A percentile compares a stretch with the other conserved stretches of the same genome.
Conservation (phyloP, 2,329 filamentous ascomycete genomes). For the Fonsecaea multimorphosa region DNA sequence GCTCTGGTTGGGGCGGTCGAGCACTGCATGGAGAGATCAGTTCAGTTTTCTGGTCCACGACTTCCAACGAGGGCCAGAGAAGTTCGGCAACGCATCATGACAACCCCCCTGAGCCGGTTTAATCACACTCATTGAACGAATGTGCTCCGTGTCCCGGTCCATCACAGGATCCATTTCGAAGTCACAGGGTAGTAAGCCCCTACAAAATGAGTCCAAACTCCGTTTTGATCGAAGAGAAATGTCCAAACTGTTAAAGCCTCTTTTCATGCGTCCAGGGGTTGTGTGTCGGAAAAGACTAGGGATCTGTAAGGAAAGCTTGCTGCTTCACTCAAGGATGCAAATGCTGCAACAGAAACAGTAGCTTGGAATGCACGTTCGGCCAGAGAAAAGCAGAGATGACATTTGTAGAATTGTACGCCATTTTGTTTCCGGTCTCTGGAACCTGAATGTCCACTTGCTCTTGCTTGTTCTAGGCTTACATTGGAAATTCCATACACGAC, state of each 20-base stretch:
- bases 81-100: too few relatives aligned
- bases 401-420: slow-evolving; percentile 4
- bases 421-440: slow-evolving; percentile 6
- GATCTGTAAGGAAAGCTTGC: background rate
- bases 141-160: too few relatives aligned
- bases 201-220: background rate
- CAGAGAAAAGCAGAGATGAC: background rate
- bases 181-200: background rate
- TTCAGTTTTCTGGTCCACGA: too few relatives aligned
- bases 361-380: background rate
- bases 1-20: too few relatives aligned
- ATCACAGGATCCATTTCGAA: too few relatives aligned
- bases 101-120: too few relatives aligned
- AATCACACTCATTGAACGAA: too few relatives aligned
- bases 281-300: background rate
- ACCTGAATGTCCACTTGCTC: slow-evolving; percentile 20
- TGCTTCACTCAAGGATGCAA: background rate
- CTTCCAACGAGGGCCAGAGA: too few relatives aligned
- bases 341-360: background rate
- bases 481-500: slow-evolving; percentile 20
- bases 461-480: slow-evolving; percentile 34
- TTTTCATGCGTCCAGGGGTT: background rate
- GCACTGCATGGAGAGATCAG: too few relatives aligned
- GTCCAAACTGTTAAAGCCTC: background rate
- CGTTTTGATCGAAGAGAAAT: background rate